These are phyloP conservation scores for Entrophospora sp. DNA, from an alignment of 192 early-diverging fungal species.

Conservation along the genomic window DNA sequence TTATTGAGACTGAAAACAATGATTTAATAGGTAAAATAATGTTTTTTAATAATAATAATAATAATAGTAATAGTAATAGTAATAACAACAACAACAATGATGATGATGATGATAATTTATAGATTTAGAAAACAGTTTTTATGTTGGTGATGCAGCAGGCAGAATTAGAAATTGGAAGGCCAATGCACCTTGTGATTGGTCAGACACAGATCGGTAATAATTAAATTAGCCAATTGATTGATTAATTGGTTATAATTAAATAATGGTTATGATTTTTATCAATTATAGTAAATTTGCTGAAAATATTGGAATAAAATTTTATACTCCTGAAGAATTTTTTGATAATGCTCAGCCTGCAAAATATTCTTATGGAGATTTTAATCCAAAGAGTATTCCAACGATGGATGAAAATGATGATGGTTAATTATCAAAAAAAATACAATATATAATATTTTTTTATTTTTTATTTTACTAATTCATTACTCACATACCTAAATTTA, in stretches of 20 bases:
- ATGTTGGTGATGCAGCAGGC: constrained; percentile 93
- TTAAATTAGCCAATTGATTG: neutral
- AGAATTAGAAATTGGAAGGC: constrained; percentile 54
- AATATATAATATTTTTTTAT: neutral
- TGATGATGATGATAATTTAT: too few species aligned
- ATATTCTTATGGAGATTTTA: constrained; percentile 40
- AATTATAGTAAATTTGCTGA: constrained; percentile 61
- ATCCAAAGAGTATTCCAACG: constrained; percentile 33
- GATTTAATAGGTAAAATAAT: too few species aligned
- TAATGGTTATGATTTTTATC: neutral
- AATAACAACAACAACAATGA: too few species aligned
- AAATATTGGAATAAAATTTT: constrained; percentile 64
- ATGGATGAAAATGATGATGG: constrained; percentile 17
- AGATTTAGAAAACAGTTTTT: constrained; percentile 60
- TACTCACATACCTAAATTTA: neutral
- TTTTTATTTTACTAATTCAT: neutral
- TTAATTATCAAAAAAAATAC: neutral
- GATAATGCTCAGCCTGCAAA: constrained; percentile 35
- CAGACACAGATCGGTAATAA: constrained; percentile 64
- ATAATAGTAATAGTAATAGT: too few species aligned
- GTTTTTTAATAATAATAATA: constrained; percentile 26
- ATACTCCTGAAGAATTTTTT: constrained; percentile 78
- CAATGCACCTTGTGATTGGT: constrained; percentile 58
- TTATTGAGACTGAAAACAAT: constrained; percentile 32
- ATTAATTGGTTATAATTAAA: neutral